Conservation (phyloP, 2,329 filamentous ascomycete genomes). For the Paraphaeosphaeria sporulosa region DNA sequence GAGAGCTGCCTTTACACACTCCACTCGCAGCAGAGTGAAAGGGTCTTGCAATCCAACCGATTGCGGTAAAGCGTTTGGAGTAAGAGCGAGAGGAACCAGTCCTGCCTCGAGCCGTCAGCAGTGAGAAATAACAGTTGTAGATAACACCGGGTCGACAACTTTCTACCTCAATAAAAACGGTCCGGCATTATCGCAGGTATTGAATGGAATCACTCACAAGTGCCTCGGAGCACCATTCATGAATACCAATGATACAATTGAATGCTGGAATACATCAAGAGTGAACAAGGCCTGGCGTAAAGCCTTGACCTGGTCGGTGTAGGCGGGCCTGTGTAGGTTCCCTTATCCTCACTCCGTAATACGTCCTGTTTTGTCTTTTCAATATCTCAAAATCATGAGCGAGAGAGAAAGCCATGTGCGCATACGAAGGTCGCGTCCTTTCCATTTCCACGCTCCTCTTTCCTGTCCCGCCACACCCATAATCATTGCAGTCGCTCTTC, state of each 20-base stretch:
- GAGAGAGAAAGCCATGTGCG: conserved; percentile 1
- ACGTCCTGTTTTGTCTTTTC: too few species aligned
- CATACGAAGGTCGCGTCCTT: neutral
- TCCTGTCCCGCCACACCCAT: neutral
- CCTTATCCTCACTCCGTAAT: neutral
- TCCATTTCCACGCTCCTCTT: conserved; percentile 4
- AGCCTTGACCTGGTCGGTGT: conserved; percentile 3
- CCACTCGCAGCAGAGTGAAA: neutral
- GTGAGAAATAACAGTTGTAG: too few species aligned
- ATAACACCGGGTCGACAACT: too few species aligned
- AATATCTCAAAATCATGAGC: neutral
- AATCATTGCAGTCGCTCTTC: neutral
- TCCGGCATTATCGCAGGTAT: too few species aligned
- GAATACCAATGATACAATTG: conserved; percentile 1
- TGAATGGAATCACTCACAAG: too few species aligned
- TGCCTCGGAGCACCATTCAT: neutral
- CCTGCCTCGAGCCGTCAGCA: too few species aligned
- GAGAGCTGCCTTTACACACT: neutral
- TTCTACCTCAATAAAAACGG: too few species aligned
- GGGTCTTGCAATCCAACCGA: neutral
- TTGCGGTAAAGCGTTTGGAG: neutral
- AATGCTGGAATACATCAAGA: conserved; percentile 1
- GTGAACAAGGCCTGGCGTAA: neutral
- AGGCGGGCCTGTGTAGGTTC: neutral
- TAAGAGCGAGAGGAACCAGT: neutral